Evolutionary conservation across 179 eudicot genomes (phyloP), one percentile per base, ranked within the genome.

Genomic region (Beta macrorhiza): DNA sequence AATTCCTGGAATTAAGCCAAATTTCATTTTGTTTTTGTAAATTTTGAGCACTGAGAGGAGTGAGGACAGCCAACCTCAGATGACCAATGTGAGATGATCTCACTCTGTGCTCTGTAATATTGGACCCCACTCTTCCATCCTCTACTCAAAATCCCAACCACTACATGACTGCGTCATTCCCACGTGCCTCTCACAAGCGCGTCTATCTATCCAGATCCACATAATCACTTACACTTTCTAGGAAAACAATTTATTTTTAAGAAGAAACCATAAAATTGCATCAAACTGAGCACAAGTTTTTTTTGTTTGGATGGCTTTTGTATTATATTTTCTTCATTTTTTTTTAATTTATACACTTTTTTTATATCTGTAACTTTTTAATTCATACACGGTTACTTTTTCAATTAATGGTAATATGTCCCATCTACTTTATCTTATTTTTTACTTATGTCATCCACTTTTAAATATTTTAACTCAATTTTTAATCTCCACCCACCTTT

Each of bases 131-230:
- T 22, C 67, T 9, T 2, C 67, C 67, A 22, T 63, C 37, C 67
- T 63, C 32, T 61, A 37, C 64, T 10, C 67, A 63, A 13, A 65
- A 65, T 63, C 67, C 69, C 69, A 11, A 29, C 69, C 69, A 65
- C 44, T 65, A 10, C 69, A 11, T 44, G 17, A 65, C 17, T 12
- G 19, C 69, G 69, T 22, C 32, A 5, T 0, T 5, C 29, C 1
- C 67, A 63, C 37, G 67, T 13, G 7, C 45, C 15, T 0, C 4
- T 64, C 44, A 11, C 64, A n/a, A 32, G 69, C 44, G 69, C 69
- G 69, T 64, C 69, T 4, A 3, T 1, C 4, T 5, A 3, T 25
- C 16, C 69, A 65, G 69, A 65, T 65, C 69, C 69, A 65, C n/a
- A 61, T n/a, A 61, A 17, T 61, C 15, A 22, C 25, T 61, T 9